Evolutionary conservation across 352 stramenopile species (phyloP), one percentile per base, ranked within the genome.

Genomic region (Globisporangium uncinulatum): DNA sequence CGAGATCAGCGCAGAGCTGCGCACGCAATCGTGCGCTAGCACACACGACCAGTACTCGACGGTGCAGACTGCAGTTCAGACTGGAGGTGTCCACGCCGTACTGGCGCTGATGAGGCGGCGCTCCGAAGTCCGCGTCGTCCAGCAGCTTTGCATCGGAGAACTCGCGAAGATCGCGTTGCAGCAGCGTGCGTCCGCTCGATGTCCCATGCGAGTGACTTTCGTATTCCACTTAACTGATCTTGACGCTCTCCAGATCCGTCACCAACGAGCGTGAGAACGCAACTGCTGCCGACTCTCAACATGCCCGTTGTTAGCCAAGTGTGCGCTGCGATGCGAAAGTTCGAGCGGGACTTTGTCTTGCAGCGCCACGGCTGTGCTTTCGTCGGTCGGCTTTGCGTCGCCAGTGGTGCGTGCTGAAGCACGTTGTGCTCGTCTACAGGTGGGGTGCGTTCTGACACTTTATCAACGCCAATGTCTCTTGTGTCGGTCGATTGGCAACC

Each of bases 91-190:
- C 3, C 39, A 54, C 15, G 68, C 66, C 6, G 8, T 90, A 2
- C 14, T 69, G 1, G 57, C 61, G 24, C 20, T 83, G 13, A 89
- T 92, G 79, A 32, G 63, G 19, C 76, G 61, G 32, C 65, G 84
- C 39, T 49, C 42, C 1, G 67, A 61, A 6, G 59, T 69, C 20
- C 61, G 74, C 17, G 56, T 63, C 1, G 32, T 88, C 1, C 76
- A 86, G 54, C 66, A 67, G 44, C 59, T 71, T 0, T 67, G 70
- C 47, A 51, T 79, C 17, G 66, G 76, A 43, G 64, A 73, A 32
- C 42, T 90, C 6, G 65, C 72, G 0, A 74, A 70, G n/a, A 62
- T 80, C 54, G 69, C 63, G 2, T 65, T 76, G 5, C 67, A 61
- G 66, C 79, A 62, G 15, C 42, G 42, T 46, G 17, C 14, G 42